Base-by-base conservation (phyloP, 306 rosid species). In the Sindora glabra region DNA sequence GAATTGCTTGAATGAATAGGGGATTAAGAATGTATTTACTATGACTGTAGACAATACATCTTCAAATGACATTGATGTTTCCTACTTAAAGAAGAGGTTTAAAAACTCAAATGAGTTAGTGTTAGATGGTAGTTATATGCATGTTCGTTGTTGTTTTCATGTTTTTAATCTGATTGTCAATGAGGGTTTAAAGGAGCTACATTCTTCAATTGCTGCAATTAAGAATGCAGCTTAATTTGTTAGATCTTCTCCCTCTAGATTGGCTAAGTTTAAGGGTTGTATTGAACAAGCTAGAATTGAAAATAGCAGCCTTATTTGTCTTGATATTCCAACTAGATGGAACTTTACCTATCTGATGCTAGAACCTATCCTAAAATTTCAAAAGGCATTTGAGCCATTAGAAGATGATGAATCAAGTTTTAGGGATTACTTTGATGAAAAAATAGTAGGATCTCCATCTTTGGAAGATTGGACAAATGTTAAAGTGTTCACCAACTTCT, bases 301-400 rank as follows among this genome's bases (percentile, higher is more conserved):
- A 11, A 3, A 16, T 6, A 59, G 8, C 12, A 17, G 10, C 16
- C 39, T 25, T 21, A 10, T 56, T 11, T 15, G 6, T 12, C 27
- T 56, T 30, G 48, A 56, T 56, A 32, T 22, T 18, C 29, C 34
- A 6, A 56, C 8, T 19, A 37, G 19, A 33, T 56, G 48, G 17
- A 56, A 56, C 40, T 33, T 13, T 6, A 56, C 62, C n/a, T 56
- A 56, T 13, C 25, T 56, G 2, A 56, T 56, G 62, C 40, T 56
- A 29, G n/a, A 8, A 21, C 18, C 24, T 22, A 6, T 17, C 13
- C 22, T 11, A 11, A 37, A 56, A 11, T 37, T 36, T 10, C 32
- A 37, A 56, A 56, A 22, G 7, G 18, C 34, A 11, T 56, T 56
- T 56, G 30, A 56, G 45, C 1, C 6, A 17, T 10, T 56, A 3